Evolutionary conservation across 2,329 filamentous ascomycete genomes (phyloP).

Genomic region (Fonsecaea multimorphosa): DNA sequence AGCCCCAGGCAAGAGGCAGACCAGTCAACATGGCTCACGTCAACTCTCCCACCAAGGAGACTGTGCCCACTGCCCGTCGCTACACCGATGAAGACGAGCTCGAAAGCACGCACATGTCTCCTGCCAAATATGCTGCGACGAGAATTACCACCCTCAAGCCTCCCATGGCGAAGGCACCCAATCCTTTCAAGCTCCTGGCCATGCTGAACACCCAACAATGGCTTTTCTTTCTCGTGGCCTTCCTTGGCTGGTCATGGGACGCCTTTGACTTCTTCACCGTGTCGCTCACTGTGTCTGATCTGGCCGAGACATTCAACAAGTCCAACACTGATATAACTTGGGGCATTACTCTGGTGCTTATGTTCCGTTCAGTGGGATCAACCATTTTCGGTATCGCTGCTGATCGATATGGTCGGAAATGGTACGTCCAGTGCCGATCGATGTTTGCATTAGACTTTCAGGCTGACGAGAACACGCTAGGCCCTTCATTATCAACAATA

Average conservation of each 20-base stretch:
- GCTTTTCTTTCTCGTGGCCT: slow-evolving; percentile 41
- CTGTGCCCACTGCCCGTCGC: background rate
- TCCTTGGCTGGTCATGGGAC: slow-evolving; percentile 56
- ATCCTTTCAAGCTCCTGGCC: slow-evolving; percentile 37
- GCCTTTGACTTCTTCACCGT: slow-evolving; percentile 69
- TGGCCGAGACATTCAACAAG: slow-evolving; percentile 61
- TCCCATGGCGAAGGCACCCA: slow-evolving; percentile 38
- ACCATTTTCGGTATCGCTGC: slow-evolving; percentile 62
- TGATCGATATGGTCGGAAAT: slow-evolving; percentile 63
- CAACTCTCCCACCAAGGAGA: slow-evolving; percentile 26
- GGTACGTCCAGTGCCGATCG: slow-evolving; percentile 42
- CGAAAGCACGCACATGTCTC: slow-evolving; percentile 44
- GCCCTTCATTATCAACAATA: slow-evolving; percentile 65
- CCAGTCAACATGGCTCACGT: slow-evolving; percentile 29
- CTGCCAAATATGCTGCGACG: slow-evolving; percentile 59
- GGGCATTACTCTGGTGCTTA: slow-evolving; percentile 63
- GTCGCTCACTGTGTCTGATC: slow-evolving; percentile 60
- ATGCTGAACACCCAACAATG: slow-evolving; percentile 41
- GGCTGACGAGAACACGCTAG: slow-evolving; percentile 13
- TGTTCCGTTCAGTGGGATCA: slow-evolving; percentile 66
- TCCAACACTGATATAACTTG: slow-evolving; percentile 66
- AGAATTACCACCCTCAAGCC: slow-evolving; percentile 62
- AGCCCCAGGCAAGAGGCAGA: background rate
- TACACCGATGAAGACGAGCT: slow-evolving; percentile 16
- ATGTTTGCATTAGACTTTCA: background rate